Conservation (phyloP, 2,329 filamentous ascomycete genomes). For the Lasiodiplodia hormozganensis region DNA sequence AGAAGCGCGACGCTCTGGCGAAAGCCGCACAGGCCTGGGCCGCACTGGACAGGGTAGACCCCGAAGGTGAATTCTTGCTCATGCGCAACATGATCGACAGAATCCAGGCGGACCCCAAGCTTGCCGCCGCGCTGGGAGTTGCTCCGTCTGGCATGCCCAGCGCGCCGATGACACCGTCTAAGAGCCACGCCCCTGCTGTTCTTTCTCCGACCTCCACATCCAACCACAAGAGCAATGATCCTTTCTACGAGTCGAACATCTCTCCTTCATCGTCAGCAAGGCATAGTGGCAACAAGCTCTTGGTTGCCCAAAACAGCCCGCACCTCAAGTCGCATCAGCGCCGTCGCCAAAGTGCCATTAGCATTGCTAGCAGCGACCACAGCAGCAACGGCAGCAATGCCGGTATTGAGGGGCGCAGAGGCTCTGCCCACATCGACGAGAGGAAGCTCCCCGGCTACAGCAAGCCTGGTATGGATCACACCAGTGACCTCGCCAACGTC, state of each 20-base stretch:
- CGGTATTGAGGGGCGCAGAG: slow-evolving; percentile 1
- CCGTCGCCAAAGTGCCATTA: slow-evolving; percentile 56
- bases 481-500: slow-evolving; percentile 85
- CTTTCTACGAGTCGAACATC: slow-evolving; percentile 1
- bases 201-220: slow-evolving; percentile 36
- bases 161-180: slow-evolving; percentile 1
- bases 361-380: slow-evolving; percentile 27
- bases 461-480: slow-evolving; percentile 86
- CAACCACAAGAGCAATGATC: slow-evolving; percentile 38
- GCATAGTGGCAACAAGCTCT: slow-evolving; percentile 62
- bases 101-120: slow-evolving; percentile 72
- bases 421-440: slow-evolving; percentile 52
- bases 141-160: slow-evolving; percentile 35
- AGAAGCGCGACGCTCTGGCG: slow-evolving; percentile 84
- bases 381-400: slow-evolving; percentile 29
- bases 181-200: slow-evolving; percentile 11
- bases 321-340: slow-evolving; percentile 75
- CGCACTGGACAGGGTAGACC: slow-evolving; percentile 83
- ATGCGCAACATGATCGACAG: slow-evolving; percentile 79
- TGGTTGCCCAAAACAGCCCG: slow-evolving; percentile 82
- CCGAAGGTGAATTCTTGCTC: slow-evolving; percentile 87
- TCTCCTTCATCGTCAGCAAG: slow-evolving; percentile 2
- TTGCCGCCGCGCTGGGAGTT: slow-evolving; percentile 57
- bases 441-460: slow-evolving; percentile 64
- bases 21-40: slow-evolving; percentile 86